Evolutionary conservation across 257 asterid genomes (phyloP), one percentile per base, ranked within the genome.

Genomic region (Lycium barbarum): DNA sequence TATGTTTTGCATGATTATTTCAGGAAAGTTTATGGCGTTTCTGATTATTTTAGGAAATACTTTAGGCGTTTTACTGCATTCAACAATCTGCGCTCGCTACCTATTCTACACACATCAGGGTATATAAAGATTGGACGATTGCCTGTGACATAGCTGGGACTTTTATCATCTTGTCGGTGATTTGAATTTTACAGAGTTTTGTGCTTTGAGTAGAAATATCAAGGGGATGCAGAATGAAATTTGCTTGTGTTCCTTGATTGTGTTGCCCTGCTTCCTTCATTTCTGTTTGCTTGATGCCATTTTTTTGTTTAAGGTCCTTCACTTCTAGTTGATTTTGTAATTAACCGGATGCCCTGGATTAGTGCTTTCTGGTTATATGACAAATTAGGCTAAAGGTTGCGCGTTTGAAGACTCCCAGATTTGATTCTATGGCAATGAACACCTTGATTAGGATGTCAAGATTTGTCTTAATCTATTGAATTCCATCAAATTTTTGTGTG

Each of bases 1-100:
- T 51, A 33, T 33, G 82, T 78, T 78, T 78, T n/a, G 82, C 82
- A 53, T 76, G 65, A 53, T 78, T 53, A 33, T 78, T 9, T 53
- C 4, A 33, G 65, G 65, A 53, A 78, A 26, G 45, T 15, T 8
- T 14, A 7, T 78, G 82, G 65, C 15, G 82, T 53, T 78, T 26
- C 65, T 78, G 65, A 33, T 78, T 51, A 33, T 14, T 10, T 78
- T 78, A 15, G 65, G 65, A 78, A 26, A 53, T 53, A 26, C 26
- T 78, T 14, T 78, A 53, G 47, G 5, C 8, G 5, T 45, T 33
- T 53, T 51, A 53, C 65, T 78, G 26, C 65, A 53, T 78, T 33
- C 5, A 15, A 53, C 38, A 38, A 78, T 53, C 49, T 15, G 65
- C 49, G 14, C 17, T 78, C 47, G 45, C 65, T 2, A 10, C 58